These are phyloP conservation scores for Artemisia tridentata DNA, from an alignment of 129 eudicot species.

Conservation along the genomic window DNA sequence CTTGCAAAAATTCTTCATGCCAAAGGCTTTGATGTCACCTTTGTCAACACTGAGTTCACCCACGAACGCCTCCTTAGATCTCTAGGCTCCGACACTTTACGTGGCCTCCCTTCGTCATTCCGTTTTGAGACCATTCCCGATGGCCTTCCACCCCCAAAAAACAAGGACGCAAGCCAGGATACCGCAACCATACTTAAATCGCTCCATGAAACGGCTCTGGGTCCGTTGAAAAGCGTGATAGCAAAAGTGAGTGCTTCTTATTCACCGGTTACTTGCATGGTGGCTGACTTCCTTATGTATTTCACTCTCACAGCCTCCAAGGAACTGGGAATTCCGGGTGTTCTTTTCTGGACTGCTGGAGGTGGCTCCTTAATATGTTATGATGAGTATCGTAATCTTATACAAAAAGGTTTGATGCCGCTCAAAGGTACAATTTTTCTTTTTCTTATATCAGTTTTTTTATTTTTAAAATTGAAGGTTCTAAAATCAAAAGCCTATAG, in stretches of 20 bases:
- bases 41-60: constrained; percentile 27
- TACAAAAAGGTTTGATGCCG: constrained; percentile 39
- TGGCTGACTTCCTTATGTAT: constrained; percentile 36
- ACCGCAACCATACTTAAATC: constrained; percentile 11
- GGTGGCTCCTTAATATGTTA: constrained; percentile 29
- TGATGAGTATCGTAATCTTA: constrained; percentile 25
- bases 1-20: constrained; percentile 46
- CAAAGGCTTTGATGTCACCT: constrained; percentile 37
- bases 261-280: constrained; percentile 41
- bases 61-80: constrained; percentile 35
- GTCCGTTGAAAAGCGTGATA: constrained; percentile 28
- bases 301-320: constrained; percentile 28
- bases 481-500: too few relatives aligned
- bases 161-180: constrained; percentile 36
- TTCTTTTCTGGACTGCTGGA: constrained; percentile 33
- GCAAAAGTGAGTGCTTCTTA: constrained; percentile 22
- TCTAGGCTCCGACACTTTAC: constrained; percentile 19
- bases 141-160: constrained; percentile 38
- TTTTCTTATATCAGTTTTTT: background rate
- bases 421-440: constrained; percentile 26
- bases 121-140: constrained; percentile 42
- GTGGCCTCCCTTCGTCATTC: constrained; percentile 35
- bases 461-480: background rate
- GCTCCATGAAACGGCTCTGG: constrained; percentile 22
- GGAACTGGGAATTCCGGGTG: constrained; percentile 29